Percentiles rank a stretch among this genome's conserved stretches.
phyloP scores from a whole-genome alignment of 129 eudicot genomes.

The Centaurea solstitialis region DNA sequence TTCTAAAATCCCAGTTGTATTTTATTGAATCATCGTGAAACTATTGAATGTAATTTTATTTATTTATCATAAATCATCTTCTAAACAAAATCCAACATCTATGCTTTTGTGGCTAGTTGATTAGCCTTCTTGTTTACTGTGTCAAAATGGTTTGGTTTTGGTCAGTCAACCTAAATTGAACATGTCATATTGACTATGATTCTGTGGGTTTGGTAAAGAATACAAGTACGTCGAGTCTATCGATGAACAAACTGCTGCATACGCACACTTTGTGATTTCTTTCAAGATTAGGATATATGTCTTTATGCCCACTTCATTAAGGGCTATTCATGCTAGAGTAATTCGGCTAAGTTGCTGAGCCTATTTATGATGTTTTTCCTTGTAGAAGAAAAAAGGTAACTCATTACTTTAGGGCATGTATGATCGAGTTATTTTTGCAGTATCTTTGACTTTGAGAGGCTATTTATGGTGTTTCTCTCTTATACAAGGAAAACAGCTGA shows the following conservation, averaged over 20 bases:
- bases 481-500: background rate
- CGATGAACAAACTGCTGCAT: background rate
- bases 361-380: background rate
- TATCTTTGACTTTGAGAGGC: background rate
- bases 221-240: background rate
- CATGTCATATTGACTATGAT: background rate
- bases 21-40: background rate
- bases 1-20: background rate
- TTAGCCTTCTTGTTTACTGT: background rate
- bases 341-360: background rate
- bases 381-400: background rate
- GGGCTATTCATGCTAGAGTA: background rate
- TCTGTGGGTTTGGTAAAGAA: background rate
- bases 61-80: background rate
- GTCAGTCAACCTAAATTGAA: background rate
- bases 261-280: background rate
- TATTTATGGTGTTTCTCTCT: background rate
- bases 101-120: background rate
- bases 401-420: background rate
- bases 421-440: background rate
- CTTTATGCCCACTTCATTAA: background rate
- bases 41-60: background rate
- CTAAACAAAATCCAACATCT: conserved; percentile 1
- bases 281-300: background rate
- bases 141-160: background rate